Conservation (phyloP, 2,329 filamentous ascomycete genomes). For the Colletotrichum australisinense region DNA sequence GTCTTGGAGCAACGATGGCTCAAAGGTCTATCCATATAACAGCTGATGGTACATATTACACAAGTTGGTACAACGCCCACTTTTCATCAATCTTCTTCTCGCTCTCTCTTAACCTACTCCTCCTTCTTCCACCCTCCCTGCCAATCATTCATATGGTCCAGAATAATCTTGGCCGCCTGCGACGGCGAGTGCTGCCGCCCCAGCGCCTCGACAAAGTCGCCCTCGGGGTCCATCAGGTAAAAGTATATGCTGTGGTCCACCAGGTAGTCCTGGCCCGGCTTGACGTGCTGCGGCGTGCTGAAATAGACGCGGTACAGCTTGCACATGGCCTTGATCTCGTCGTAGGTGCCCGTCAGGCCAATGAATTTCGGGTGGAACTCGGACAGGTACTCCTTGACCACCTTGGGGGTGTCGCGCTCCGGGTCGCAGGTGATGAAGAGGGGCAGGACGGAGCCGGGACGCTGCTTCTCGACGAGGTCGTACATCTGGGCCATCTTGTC, state of each 20-base stretch:
- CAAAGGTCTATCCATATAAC: conserved; percentile 27
- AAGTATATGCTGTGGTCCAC: conserved; percentile 99
- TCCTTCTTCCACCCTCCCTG: conserved; percentile 41
- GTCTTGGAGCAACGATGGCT: conserved; percentile 22
- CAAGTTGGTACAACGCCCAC: not conserved
- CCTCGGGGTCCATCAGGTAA: conserved; percentile 98
- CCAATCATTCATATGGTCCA: conserved; percentile 82
- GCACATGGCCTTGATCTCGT: conserved; percentile 93
- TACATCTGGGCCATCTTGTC: conserved; percentile 99
- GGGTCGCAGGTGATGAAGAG: conserved; percentile 98
- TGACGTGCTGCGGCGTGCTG: conserved; percentile 87
- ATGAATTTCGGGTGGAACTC: conserved; percentile 92
- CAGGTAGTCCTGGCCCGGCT: conserved; percentile 94
- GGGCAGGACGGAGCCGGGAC: conserved; percentile 70
- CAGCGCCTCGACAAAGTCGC: conserved; percentile 97
- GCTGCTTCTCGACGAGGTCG: conserved; percentile 72
- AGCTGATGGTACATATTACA: conserved; percentile 35
- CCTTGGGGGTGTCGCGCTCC: conserved; percentile 85
- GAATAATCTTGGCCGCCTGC: conserved; percentile 84
- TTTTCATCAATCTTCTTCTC: not conserved
- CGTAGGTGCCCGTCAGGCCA: conserved; percentile 92
- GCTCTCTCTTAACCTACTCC: not conserved
- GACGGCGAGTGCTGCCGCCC: conserved; percentile 94
- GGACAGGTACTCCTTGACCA: conserved; percentile 84
- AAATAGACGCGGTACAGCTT: conserved; percentile 98